A percentile compares a stretch with the other conserved stretches of the same genome.
phyloP scores from a whole-genome alignment of 2,329 filamentous ascomycete genomes.

The Blastomyces silverae region DNA sequence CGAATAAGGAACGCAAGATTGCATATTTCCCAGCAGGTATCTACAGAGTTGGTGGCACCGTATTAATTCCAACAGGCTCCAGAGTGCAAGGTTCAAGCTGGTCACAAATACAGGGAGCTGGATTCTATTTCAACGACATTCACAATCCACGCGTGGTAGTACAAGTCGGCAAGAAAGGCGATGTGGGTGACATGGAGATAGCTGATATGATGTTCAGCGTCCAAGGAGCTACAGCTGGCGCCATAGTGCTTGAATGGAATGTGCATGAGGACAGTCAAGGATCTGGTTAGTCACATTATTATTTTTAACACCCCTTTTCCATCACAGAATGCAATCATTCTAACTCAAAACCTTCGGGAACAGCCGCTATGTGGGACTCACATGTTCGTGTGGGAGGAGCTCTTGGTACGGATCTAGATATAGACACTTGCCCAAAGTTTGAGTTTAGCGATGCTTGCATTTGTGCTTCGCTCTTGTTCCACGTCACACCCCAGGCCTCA shows the following conservation, averaged over 20 bases:
- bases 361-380: constrained; percentile 28
- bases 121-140: constrained; percentile 27
- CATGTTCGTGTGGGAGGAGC: constrained; percentile 39
- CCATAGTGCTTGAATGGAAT: constrained; percentile 36
- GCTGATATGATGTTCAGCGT: constrained; percentile 33
- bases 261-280: constrained; percentile 28
- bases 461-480: constrained; percentile 50
- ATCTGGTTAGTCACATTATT: constrained; percentile 21
- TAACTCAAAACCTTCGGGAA: background rate
- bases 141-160: constrained; percentile 26
- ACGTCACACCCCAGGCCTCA: constrained; percentile 52
- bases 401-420: constrained; percentile 31
- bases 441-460: constrained; percentile 24
- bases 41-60: constrained; percentile 62
- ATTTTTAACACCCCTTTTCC: background rate
- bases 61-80: constrained; percentile 56
- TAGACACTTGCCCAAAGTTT: constrained; percentile 28
- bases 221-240: constrained; percentile 32
- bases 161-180: constrained; percentile 26
- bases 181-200: constrained; percentile 34
- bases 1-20: constrained; percentile 43
- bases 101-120: constrained; percentile 31
- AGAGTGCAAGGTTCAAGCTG: constrained; percentile 53
- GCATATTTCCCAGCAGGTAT: constrained; percentile 71
- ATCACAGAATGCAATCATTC: background rate